A percentile compares a stretch with the other conserved stretches of the same genome.
These are phyloP conservation scores for Lunularia cruciata DNA, from an alignment of 225 moss, liverwort and hornwort genomes.

Conservation along the genomic window DNA sequence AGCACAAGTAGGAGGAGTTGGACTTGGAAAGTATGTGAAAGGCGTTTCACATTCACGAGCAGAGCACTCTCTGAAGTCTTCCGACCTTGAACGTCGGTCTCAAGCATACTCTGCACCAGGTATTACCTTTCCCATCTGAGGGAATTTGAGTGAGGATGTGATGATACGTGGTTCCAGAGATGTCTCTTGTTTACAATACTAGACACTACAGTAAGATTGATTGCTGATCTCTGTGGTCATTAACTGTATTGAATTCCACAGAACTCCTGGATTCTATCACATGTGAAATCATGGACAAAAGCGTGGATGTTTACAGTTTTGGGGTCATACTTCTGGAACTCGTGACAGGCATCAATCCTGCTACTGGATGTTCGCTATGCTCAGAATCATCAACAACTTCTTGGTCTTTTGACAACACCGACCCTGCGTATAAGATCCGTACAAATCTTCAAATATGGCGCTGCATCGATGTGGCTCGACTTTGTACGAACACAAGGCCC, in stretches of 20 bases:
- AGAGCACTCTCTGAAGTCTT: not conserved
- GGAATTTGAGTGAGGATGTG: no score
- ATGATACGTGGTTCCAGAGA: not conserved
- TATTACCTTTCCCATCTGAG: no score
- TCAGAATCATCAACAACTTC: no score
- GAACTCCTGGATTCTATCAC: not conserved
- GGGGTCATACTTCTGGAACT: conserved; percentile 30
- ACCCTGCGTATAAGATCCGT: no score
- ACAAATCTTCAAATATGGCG: no score
- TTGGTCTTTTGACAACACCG: no score
- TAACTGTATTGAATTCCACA: not conserved
- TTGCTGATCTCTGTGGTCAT: not conserved
- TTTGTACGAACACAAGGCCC: no score
- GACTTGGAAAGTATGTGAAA: not conserved
- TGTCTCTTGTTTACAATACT: not conserved
- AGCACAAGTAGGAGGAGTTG: not conserved
- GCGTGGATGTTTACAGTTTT: conserved; percentile 39
- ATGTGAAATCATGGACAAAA: not conserved
- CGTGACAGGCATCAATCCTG: no score
- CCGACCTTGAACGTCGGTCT: not conserved
- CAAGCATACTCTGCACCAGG: not conserved
- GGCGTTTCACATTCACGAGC: not conserved
- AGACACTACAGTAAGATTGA: not conserved
- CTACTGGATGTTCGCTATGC: no score
- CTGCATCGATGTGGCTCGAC: no score